Evolutionary conservation across 345 rosid genomes (phyloP), one percentile per base, ranked within the genome.

Genomic region (Salix suchowensis): DNA sequence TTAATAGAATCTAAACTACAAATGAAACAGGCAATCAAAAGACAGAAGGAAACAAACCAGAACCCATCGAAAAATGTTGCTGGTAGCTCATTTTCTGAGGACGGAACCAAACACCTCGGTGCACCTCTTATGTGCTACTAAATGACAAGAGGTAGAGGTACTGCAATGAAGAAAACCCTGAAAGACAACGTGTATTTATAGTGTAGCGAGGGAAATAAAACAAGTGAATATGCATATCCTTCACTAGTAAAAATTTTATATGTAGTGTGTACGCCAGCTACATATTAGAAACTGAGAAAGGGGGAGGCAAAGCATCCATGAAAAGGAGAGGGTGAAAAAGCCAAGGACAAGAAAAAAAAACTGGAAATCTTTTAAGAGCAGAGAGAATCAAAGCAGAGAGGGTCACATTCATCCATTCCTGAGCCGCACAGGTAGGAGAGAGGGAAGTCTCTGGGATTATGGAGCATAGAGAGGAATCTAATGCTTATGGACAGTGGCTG

Each of bases 81-180:
- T 89, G 89, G 32, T 88, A 89, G 84, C 96, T 92, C 97, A 92
- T 93, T 65, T 75, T 83, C 37, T 72, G 5, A 37, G 48, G 74
- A 54, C 68, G 78, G 54, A 74, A 68, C 68, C 7, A 42, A 48
- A 74, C 40, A 73, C 48, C 30, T 67, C 67, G 50, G 71, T 68
- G 15, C 42, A 67, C 70, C 10, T 21, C 70, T 60, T 66, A 64
- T 28, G 24, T 19, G 52, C 15, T 40, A 77, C 69, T 48, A 70
- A 77, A 12, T 75, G 74, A 78, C 55, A 23, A 73, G 78, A 65
- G 71, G 71, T 40, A 67, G 70, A 46, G 74, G 15, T 46, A 65
- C 77, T 80, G 76, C 82, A 82, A 79, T 84, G 88, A 81, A 74
- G 79, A 79, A 77, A 84, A 80, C 70, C 68, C 75, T 81, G 82